phyloP scores from a whole-genome alignment of 164 flowering plant species.

The grape (Vitis vinifera) region DNA sequence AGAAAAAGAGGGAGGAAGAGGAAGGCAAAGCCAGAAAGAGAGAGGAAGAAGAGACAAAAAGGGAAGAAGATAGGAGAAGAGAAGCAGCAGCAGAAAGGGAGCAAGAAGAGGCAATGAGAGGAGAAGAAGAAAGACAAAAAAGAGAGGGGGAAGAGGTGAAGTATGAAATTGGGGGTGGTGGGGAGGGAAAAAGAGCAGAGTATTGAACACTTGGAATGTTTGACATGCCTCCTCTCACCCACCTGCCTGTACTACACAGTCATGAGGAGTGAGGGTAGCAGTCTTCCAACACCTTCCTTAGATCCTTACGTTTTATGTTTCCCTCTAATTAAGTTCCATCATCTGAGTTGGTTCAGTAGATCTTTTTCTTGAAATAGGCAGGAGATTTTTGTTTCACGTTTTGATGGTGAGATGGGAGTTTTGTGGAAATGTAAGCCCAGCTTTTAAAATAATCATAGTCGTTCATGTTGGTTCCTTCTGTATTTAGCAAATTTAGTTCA shows the following conservation, averaged over 20 bases:
- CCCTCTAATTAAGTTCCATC: no score
- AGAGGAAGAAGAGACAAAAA: background rate
- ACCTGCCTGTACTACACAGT: background rate
- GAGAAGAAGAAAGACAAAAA: background rate
- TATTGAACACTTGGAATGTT: constrained; percentile 1
- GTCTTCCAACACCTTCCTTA: no score
- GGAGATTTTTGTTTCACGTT: no score
- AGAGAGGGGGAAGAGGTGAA: background rate
- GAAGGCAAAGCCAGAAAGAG: background rate
- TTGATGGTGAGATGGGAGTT: no score
- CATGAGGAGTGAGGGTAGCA: background rate
- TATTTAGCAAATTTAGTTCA: no score
- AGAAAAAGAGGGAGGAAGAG: background rate
- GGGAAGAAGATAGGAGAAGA: background rate
- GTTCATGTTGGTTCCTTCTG: no score
- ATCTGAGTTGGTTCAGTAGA: no score
- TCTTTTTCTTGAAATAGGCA: no score
- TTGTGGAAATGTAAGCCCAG: no score
- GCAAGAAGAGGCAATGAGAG: constrained; percentile 4
- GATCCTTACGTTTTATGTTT: background rate
- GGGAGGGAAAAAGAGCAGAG: background rate
- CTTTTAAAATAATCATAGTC: no score
- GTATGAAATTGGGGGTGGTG: no score
- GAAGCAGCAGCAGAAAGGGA: background rate
- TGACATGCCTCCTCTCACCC: background rate